These are phyloP conservation scores for Colletotrichum sp. DNA, from an alignment of 2,329 filamentous ascomycete species.

Conservation along the genomic window DNA sequence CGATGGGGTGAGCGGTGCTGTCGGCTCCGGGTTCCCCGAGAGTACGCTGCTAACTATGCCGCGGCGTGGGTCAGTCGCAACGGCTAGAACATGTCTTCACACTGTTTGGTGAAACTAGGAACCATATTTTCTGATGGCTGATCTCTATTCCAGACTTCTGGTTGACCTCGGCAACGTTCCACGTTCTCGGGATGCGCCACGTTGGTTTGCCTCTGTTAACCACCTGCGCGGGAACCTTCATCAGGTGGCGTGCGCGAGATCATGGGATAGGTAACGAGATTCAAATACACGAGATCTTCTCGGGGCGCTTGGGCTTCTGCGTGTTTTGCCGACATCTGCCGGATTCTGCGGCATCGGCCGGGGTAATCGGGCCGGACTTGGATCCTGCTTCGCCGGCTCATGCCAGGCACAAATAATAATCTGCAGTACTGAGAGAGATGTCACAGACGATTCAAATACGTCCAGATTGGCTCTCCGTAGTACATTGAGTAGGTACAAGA, in stretches of 20 bases:
- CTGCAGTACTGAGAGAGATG: neutral
- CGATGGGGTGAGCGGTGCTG: neutral
- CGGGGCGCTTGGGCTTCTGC: neutral
- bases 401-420: neutral
- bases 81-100: neutral
- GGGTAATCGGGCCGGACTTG: neutral
- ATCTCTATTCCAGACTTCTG: neutral
- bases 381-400: neutral
- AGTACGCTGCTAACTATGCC: neutral
- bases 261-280: neutral
- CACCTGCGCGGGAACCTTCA: neutral
- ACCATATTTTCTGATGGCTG: neutral
- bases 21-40: slow-evolving; percentile 14
- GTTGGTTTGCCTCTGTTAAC: neutral
- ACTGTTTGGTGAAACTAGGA: neutral
- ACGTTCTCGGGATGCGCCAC: neutral
- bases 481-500: neutral
- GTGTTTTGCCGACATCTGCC: neutral
- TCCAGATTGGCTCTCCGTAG: neutral
- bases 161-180: neutral
- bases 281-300: neutral
- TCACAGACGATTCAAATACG: neutral
- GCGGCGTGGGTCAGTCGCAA: neutral
- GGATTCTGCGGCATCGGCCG: neutral
- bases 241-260: neutral